Evolutionary conservation across 768 basidiomycete genomes (phyloP).

Genomic region (Pulveroboletus frians): DNA sequence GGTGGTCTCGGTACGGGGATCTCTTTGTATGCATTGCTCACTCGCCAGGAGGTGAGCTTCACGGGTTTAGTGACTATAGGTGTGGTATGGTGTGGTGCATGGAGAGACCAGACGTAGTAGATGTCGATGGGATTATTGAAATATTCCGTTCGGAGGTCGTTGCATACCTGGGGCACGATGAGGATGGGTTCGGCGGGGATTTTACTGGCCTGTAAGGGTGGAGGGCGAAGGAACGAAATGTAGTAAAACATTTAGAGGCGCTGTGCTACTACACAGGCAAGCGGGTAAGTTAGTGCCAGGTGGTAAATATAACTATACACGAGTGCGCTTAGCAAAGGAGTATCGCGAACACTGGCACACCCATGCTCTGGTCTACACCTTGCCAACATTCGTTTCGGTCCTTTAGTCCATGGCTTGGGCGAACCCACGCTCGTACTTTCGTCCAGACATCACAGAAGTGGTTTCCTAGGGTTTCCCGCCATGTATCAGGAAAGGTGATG

Average conservation of each 20-base stretch:
- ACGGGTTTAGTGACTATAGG: slow-evolving; percentile 36
- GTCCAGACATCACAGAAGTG: slow-evolving; percentile 15
- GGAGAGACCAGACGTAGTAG: slow-evolving; percentile 59
- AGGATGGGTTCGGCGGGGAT: slow-evolving; percentile 37
- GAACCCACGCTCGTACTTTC: slow-evolving; percentile 18
- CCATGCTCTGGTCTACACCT: slow-evolving; percentile 22
- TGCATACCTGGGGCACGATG: slow-evolving; percentile 82
- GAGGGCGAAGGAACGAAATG: slow-evolving; percentile 84
- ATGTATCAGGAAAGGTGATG: slow-evolving; percentile 2
- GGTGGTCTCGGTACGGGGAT: slow-evolving; percentile 63
- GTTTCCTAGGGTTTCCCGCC: slow-evolving; percentile 23
- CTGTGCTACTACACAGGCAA: not conserved
- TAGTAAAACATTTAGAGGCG: slow-evolving; percentile 69
- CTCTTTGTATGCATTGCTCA: slow-evolving; percentile 67
- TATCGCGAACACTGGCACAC: no score
- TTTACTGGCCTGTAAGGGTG: slow-evolving; percentile 50
- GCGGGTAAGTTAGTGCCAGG: no score
- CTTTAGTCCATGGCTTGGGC: slow-evolving; percentile 11
- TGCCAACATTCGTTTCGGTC: slow-evolving; percentile 17
- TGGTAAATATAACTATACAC: no score
- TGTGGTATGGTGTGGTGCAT: slow-evolving; percentile 14
- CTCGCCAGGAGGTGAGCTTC: slow-evolving; percentile 75
- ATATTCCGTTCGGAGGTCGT: slow-evolving; percentile 83
- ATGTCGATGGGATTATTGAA: slow-evolving; percentile 55
- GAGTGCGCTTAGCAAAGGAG: no score